Evolutionary conservation across 768 basidiomycete genomes (phyloP).

Genomic region (Mycena maculata): DNA sequence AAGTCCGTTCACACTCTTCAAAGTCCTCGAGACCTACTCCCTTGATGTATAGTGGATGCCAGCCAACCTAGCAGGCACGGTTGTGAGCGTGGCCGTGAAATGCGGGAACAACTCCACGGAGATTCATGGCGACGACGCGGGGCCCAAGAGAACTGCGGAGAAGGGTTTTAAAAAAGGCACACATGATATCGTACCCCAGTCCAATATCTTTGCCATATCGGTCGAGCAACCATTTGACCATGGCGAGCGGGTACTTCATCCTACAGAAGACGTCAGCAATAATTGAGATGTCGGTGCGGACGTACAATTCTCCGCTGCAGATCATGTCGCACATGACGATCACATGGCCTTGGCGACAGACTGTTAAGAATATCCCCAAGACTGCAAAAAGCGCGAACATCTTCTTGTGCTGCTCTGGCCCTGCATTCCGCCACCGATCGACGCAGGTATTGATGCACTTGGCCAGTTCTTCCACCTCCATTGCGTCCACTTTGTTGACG

Average conservation of each 20-base stretch:
- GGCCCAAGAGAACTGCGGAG: slow-evolving; percentile 32
- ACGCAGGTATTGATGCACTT: slow-evolving; percentile 34
- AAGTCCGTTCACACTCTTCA: slow-evolving; percentile 40
- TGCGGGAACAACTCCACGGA: slow-evolving; percentile 29
- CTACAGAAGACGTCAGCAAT: slow-evolving; percentile 24
- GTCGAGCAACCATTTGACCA: slow-evolving; percentile 34
- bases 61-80: slow-evolving; percentile 38
- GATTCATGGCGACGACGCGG: slow-evolving; percentile 10
- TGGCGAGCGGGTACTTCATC: slow-evolving; percentile 44
- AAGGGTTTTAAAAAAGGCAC: slow-evolving; percentile 41
- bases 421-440: slow-evolving; percentile 33
- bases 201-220: slow-evolving; percentile 20
- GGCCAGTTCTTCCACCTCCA: slow-evolving; percentile 24
- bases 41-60: slow-evolving; percentile 39
- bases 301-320: slow-evolving; percentile 43
- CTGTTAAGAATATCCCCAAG: slow-evolving; percentile 41
- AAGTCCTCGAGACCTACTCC: slow-evolving; percentile 44
- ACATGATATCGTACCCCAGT: slow-evolving; percentile 44
- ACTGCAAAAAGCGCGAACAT: slow-evolving; percentile 41
- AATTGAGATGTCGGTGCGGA: neutral
- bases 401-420: slow-evolving; percentile 35
- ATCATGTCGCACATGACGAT: slow-evolving; percentile 43
- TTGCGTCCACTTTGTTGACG: slow-evolving; percentile 23
- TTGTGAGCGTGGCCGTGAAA: slow-evolving; percentile 47
- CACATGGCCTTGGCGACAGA: slow-evolving; percentile 44